phyloP scores from a whole-genome alignment of 2,329 filamentous ascomycete genomes.

The Ophiostoma tasmaniense region DNA sequence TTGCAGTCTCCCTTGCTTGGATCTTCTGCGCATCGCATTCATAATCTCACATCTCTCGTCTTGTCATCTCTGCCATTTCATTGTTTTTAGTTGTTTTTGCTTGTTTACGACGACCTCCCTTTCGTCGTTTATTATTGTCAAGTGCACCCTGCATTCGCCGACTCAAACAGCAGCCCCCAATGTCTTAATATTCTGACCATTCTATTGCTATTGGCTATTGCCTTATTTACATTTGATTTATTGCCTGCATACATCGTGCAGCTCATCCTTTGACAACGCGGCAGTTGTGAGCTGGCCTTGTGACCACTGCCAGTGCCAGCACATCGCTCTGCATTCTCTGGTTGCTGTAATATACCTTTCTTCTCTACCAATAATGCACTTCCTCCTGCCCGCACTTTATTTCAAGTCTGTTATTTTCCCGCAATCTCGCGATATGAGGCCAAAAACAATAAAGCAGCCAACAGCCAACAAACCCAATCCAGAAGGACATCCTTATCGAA shows the following conservation, averaged over 20 bases:
- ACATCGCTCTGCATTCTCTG: not conserved
- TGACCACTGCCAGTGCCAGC: not conserved
- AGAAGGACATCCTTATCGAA: not conserved
- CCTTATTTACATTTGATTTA: not conserved
- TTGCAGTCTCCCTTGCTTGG: not conserved
- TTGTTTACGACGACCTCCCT: not conserved
- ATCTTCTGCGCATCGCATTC: not conserved
- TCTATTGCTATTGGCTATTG: not conserved
- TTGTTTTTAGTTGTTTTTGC: no score
- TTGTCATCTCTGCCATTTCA: not conserved
- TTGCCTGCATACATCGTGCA: not conserved
- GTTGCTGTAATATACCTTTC: not conserved
- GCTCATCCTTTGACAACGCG: not conserved
- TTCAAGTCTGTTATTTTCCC: not conserved
- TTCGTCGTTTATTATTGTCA: not conserved
- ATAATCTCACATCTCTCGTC: no score
- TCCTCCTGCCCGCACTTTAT: not conserved
- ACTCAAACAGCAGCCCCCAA: not conserved
- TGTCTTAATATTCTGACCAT: not conserved
- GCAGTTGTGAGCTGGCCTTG: not conserved
- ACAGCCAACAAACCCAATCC: not conserved
- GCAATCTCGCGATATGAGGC: not conserved
- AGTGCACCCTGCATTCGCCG: not conserved
- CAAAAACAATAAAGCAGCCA: not conserved
- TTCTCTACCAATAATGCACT: no score